Percentiles rank a stretch among this genome's conserved stretches.
Evolutionary conservation across 108 stramenopile species (phyloP).

Genomic region (Cyclotella atomus): DNA sequence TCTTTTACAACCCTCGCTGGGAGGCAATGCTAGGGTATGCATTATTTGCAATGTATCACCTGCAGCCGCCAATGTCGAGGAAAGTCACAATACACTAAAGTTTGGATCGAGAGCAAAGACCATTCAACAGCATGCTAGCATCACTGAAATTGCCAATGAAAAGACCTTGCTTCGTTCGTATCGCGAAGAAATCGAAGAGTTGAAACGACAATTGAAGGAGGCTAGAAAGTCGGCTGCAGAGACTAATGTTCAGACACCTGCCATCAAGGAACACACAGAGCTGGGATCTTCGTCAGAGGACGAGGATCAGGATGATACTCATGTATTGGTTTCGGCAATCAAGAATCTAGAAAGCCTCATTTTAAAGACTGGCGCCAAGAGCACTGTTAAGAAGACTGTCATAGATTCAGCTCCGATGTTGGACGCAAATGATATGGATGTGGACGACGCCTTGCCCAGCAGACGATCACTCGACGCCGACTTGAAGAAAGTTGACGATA

Average conservation of each 20-base stretch:
- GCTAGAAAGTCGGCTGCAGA: conserved; percentile 57
- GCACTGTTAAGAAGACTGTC: background rate
- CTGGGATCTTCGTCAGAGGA: conserved; percentile 34
- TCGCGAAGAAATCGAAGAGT: conserved; percentile 81
- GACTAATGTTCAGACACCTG: conserved; percentile 19
- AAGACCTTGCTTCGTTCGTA: conserved; percentile 83
- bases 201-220: conserved; percentile 79
- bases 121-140: conserved; percentile 85
- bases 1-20: conserved; percentile 89
- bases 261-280: background rate
- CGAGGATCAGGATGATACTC: conserved; percentile 63
- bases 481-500: conserved; percentile 4
- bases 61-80: conserved; percentile 69
- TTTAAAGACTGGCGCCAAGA: conserved; percentile 59
- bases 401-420: background rate
- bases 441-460: conserved; percentile 1
- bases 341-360: conserved; percentile 84
- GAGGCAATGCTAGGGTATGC: conserved; percentile 90
- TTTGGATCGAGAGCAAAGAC: conserved; percentile 92
- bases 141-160: conserved; percentile 74
- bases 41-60: conserved; percentile 89
- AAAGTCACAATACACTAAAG: conserved; percentile 93
- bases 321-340: conserved; percentile 75
- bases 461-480: conserved; percentile 19
- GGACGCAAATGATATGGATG: conserved; percentile 30